Conservation (phyloP, 1,139 yeast species). For the Yamadazyma buinensis region DNA sequence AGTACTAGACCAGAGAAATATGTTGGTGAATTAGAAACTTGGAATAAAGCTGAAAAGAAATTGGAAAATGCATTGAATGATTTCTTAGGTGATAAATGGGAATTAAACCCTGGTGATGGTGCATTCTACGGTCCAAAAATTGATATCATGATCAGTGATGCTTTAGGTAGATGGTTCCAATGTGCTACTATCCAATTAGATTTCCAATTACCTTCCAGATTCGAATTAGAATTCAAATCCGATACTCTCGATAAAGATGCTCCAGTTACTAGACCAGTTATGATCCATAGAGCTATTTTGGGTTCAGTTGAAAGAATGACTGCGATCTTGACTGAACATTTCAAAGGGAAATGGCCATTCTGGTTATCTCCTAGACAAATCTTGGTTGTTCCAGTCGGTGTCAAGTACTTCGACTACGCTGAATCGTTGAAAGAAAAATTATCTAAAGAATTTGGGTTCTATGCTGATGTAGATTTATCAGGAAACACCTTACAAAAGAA, state of each 20-base stretch:
- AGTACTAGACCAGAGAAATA: conserved; percentile 93
- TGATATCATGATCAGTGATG: conserved; percentile 89
- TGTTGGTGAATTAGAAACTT: conserved; percentile 81
- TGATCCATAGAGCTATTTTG: conserved; percentile 97
- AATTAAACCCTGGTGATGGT: conserved; percentile 92
- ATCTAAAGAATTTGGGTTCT: conserved; percentile 64
- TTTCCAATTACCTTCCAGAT: conserved; percentile 92
- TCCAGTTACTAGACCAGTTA: conserved; percentile 68
- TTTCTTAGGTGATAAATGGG: conserved; percentile 75
- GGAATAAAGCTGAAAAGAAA: conserved; percentile 84
- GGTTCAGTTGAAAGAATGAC: conserved; percentile 99
- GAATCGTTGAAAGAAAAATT: conserved; percentile 68
- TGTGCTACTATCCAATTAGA: conserved; percentile 98
- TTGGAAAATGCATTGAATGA: conserved; percentile 70
- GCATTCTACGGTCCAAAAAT: conserved; percentile 99
- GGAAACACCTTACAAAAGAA: conserved; percentile 96
- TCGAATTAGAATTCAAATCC: conserved; percentile 81
- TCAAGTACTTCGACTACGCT: conserved; percentile 86
- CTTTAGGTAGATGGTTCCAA: conserved; percentile 91
- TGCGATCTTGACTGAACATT: conserved; percentile 94
- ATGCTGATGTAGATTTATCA: conserved; percentile 85
- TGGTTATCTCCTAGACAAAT: conserved; percentile 98
- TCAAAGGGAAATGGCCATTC: conserved; percentile 98
- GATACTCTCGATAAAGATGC: conserved; percentile 53
- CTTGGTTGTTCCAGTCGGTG: conserved; percentile 93